A percentile compares a stretch with the other conserved stretches of the same genome.
phyloP scores from a whole-genome alignment of 306 rosid species.

The Sicyos edulis region DNA sequence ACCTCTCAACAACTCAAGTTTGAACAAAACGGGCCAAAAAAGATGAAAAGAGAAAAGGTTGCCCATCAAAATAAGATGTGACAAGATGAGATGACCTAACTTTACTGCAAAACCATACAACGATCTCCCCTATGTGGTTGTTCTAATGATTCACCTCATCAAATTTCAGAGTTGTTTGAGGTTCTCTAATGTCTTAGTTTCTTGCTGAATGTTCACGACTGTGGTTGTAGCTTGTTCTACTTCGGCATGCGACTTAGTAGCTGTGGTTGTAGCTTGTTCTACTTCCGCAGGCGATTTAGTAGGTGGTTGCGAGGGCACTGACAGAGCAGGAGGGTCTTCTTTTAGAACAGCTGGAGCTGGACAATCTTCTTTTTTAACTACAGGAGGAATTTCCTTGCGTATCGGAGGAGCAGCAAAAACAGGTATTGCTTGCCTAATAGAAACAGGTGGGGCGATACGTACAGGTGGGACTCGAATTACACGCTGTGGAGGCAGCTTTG shows the following conservation, averaged over 20 bases:
- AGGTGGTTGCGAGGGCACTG: slow-evolving; percentile 17
- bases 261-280: slow-evolving; percentile 20
- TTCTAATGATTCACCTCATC: slow-evolving; percentile 32
- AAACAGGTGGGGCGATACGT: slow-evolving; percentile 65
- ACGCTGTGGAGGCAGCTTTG: slow-evolving; percentile 38
- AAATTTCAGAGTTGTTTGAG: slow-evolving; percentile 66
- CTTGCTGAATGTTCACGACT: slow-evolving; percentile 31
- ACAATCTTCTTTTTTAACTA: slow-evolving; percentile 32
- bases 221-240: slow-evolving; percentile 26
- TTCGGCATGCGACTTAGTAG: slow-evolving; percentile 32
- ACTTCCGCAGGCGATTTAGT: slow-evolving; percentile 33
- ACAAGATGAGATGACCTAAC: slow-evolving; percentile 37
- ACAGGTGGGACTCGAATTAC: slow-evolving; percentile 44
- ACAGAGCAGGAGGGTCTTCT: slow-evolving; percentile 31
- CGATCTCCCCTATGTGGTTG: slow-evolving; percentile 40
- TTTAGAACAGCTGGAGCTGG: slow-evolving; percentile 25
- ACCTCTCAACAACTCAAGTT: slow-evolving; percentile 50
- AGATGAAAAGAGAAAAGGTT: slow-evolving; percentile 30
- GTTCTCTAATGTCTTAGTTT: slow-evolving; percentile 41
- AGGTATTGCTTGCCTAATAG: slow-evolving; percentile 69
- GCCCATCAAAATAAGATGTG: slow-evolving; percentile 44
- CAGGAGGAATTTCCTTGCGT: slow-evolving; percentile 41
- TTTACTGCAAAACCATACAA: slow-evolving; percentile 48
- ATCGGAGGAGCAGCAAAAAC: slow-evolving; percentile 67
- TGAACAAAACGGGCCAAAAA: slow-evolving; percentile 37